Conservation (phyloP, 2,329 filamentous ascomycete genomes). For the Colletotrichum tropicale region DNA sequence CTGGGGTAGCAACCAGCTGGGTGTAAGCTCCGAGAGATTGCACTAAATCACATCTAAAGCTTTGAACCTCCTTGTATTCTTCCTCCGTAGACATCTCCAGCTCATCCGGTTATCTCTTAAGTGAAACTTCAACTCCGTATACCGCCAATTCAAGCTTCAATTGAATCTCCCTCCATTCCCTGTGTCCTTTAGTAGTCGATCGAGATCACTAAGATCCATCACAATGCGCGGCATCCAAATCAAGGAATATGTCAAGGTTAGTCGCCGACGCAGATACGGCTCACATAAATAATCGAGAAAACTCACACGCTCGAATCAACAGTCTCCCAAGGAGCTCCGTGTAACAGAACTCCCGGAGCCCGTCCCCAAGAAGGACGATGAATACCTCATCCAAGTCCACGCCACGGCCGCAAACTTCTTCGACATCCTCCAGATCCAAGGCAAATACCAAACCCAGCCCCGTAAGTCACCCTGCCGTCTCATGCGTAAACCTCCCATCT, state of each 20-base stretch:
- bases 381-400: conserved; percentile 88
- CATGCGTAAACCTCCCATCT: not conserved
- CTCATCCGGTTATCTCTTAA: not conserved
- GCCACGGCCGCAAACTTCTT: conserved; percentile 95
- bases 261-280: not conserved
- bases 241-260: conserved; percentile 76
- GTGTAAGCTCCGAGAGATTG: not conserved
- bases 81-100: not conserved
- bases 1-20: conserved; percentile 6
- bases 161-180: not conserved
- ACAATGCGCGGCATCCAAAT: conserved; percentile 80
- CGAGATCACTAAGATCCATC: not conserved
- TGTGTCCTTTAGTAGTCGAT: not conserved
- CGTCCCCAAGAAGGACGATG: conserved; percentile 67
- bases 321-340: conserved; percentile 77
- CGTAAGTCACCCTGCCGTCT: conserved; percentile 41
- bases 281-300: not conserved
- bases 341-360: conserved; percentile 80
- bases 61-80: not conserved
- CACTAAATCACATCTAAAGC: not conserved
- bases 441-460: conserved; percentile 94
- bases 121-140: not conserved
- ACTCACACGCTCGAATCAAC: not conserved
- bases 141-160: not conserved
- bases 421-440: conserved; percentile 92